These are phyloP conservation scores for Antarctomyces pellizariae DNA, from an alignment of 495 filamentous ascomycete genomes.

Conservation along the genomic window DNA sequence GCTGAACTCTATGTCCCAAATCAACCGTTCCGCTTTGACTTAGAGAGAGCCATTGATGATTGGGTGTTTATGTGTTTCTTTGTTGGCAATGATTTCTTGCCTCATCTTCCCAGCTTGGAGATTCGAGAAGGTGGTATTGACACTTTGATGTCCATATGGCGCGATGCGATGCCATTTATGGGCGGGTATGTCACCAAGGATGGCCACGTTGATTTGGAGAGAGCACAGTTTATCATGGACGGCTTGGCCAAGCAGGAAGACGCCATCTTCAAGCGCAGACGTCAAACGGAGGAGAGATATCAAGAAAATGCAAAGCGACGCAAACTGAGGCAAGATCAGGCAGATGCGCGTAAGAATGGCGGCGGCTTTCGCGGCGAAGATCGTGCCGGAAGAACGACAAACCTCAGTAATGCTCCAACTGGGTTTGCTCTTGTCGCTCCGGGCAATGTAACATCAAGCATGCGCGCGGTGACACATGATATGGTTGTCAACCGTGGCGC, in stretches of 20 bases:
- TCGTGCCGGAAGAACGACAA: conserved; percentile 8
- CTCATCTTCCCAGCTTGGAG: conserved; percentile 86
- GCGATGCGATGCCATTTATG: conserved; percentile 77
- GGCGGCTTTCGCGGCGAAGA: conserved; percentile 10
- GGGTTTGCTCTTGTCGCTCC: conserved; percentile 17
- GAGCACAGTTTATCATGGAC: conserved; percentile 69
- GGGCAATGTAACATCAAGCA: conserved; percentile 34
- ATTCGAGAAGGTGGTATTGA: conserved; percentile 96
- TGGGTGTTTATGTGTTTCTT: conserved; percentile 99
- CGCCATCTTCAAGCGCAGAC: conserved; percentile 70
- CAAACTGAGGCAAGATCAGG: conserved; percentile 39
- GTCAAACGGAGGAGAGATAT: conserved; percentile 59
- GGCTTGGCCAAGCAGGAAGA: conserved; percentile 89
- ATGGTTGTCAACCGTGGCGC: conserved; percentile 64
- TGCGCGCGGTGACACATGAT: conserved; percentile 46
- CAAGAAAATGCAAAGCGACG: conserved; percentile 56
- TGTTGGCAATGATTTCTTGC: conserved; percentile 96
- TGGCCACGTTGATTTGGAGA: conserved; percentile 67
- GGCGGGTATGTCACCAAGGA: conserved; percentile 89
- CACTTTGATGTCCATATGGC: conserved; percentile 85
- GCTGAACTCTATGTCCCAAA: conserved; percentile 65
- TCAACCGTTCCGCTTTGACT: conserved; percentile 60
- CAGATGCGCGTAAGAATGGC: conserved; percentile 23
- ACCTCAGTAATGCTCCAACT: conserved; percentile 4
- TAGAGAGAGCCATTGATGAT: conserved; percentile 93